phyloP scores from a whole-genome alignment of 139 green algal genomes.

The Picochlorum sp. region DNA sequence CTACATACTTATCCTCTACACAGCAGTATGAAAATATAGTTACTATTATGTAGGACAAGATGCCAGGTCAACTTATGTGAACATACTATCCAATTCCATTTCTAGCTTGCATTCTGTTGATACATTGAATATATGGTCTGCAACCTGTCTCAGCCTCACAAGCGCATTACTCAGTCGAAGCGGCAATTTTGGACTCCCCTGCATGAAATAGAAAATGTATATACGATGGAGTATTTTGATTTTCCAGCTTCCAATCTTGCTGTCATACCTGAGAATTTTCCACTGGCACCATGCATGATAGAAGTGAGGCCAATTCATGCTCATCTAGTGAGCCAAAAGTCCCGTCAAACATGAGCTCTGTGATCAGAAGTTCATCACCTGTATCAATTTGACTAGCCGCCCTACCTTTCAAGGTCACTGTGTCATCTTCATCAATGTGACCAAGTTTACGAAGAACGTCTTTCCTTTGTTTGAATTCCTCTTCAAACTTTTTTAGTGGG shows the following conservation, averaged over 20 bases:
- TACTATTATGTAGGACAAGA: not conserved
- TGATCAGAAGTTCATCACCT: constrained; percentile 67
- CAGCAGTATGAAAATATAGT: constrained; percentile 30
- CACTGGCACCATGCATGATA: constrained; percentile 64
- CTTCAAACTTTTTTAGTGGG: constrained; percentile 44
- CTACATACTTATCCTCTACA: constrained; percentile 51
- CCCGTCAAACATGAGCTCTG: constrained; percentile 70
- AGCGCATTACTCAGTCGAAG: constrained; percentile 40
- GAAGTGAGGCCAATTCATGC: constrained; percentile 50
- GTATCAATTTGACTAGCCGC: constrained; percentile 45
- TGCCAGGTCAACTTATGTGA: constrained; percentile 31
- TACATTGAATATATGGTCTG: constrained; percentile 39
- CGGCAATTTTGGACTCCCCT: constrained; percentile 36
- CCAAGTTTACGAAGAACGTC: constrained; percentile 76
- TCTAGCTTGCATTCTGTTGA: constrained; percentile 61
- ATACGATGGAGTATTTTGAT: constrained; percentile 23
- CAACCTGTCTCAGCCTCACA: constrained; percentile 41
- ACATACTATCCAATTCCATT: constrained; percentile 34
- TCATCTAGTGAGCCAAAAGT: constrained; percentile 52
- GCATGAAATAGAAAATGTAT: too few relatives aligned
- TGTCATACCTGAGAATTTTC: constrained; percentile 51
- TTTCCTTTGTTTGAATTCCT: constrained; percentile 49
- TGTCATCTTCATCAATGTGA: constrained; percentile 58
- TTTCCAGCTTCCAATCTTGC: not conserved
- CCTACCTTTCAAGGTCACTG: constrained; percentile 64